These are phyloP conservation scores for Leccinum subtestaceum DNA, from an alignment of 768 basidiomycete species.

Conservation along the genomic window DNA sequence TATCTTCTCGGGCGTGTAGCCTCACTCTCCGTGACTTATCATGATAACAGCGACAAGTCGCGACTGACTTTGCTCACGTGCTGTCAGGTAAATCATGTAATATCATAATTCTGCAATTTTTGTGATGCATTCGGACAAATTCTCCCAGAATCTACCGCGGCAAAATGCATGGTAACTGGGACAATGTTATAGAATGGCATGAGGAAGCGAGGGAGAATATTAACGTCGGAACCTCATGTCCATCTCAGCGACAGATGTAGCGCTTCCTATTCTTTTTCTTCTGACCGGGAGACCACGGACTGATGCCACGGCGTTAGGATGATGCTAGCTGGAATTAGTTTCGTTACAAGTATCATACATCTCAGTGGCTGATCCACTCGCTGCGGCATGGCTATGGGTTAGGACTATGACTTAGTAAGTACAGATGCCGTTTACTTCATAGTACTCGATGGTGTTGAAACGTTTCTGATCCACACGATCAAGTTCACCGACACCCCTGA, in stretches of 20 bases:
- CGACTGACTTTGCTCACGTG: too few species aligned
- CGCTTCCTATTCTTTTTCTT: background rate
- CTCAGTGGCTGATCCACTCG: slow-evolving; percentile 7
- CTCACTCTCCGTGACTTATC: too few species aligned
- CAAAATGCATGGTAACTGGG: background rate
- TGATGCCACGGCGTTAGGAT: slow-evolving; percentile 3
- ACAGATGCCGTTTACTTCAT: slow-evolving; percentile 7
- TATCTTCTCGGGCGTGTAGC: too few species aligned
- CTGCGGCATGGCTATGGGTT: background rate
- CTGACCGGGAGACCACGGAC: background rate
- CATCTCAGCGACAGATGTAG: background rate
- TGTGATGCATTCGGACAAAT: background rate
- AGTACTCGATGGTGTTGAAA: slow-evolving; percentile 15
- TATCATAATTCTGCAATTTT: too few species aligned
- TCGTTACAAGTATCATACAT: background rate
- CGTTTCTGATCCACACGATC: slow-evolving; percentile 24
- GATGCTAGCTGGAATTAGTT: slow-evolving; percentile 5
- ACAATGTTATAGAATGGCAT: background rate
- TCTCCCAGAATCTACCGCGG: background rate
- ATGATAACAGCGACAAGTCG: too few species aligned
- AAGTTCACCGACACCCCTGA: slow-evolving; percentile 18
- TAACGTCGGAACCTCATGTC: background rate
- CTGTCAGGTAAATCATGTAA: too few species aligned
- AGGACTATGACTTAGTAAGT: slow-evolving; percentile 5
- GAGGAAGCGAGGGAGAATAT: background rate